Base-by-base conservation (phyloP, 371 early-diverging fungal species). In the Enteropsectra breve region DNA sequence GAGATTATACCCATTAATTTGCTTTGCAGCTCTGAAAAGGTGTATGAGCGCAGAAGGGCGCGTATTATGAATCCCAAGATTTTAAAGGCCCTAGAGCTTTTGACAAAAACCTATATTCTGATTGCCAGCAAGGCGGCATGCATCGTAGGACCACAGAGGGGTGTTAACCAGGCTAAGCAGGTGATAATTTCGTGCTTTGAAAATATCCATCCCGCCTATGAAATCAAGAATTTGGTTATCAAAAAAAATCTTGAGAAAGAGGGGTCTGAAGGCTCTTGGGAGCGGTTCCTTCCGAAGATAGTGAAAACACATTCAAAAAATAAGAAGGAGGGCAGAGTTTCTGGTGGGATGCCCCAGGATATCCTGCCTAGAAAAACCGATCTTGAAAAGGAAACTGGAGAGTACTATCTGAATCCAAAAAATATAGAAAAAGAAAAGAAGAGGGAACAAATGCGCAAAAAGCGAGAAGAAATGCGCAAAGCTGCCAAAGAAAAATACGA, bases 171-270 rank as follows among this genome's bases (percentile, higher is more conserved):
- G 58, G 87, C 89, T 23, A 85, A 92, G 38, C 82, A 87, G 40
- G 87, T 98, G 48, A 86, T 95, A 0, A 70, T 88, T 29, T 93
- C 93, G 79, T 93, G 94, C 74, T 90, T 98, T 89, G 54, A 73
- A 28, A 98, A 98, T 79, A 83, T 95, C 30, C 99, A 98, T 77
- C 99, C 99, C 15, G 90, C 97, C 68, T 96, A 94, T 80, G 91
- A 94, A 76, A 93, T 98, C 79, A 96, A 97, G 81, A 85, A 85
- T 81, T 70, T 97, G 37, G 94, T 98, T 92, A 91, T 95, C 75
- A 91, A 91, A 72, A 86, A 91, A 55, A 94, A 98, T 75, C 81
- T 98, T 32, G 89, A 89, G 32, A 92, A 92, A 75, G 97, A 97
- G 80, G 88, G 88, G 0, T 89, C 87, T 61, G 84, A 86, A 37